Evolutionary conservation across 2,329 filamentous ascomycete genomes (phyloP).

Genomic region (Trichoderma semiorbis): DNA sequence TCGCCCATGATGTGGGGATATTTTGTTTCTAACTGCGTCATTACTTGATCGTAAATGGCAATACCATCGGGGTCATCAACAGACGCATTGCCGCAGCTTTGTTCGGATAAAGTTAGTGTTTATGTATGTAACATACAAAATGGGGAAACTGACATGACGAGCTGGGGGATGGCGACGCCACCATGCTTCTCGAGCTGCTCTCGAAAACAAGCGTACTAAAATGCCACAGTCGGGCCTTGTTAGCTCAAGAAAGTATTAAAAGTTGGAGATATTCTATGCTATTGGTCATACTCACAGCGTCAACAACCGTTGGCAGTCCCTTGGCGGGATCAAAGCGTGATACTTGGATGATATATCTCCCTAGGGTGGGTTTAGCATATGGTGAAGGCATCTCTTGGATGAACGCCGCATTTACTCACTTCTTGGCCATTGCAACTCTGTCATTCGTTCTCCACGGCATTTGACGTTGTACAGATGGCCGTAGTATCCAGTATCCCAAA

Average conservation of each 20-base stretch:
- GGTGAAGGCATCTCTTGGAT: not conserved
- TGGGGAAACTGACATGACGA: constrained; percentile 55
- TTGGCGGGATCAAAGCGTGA: constrained; percentile 82
- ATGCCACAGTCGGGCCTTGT: not conserved
- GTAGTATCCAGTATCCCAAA: constrained; percentile 71
- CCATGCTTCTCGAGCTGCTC: constrained; percentile 53
- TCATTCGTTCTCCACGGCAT: constrained; percentile 57
- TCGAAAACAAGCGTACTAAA: constrained; percentile 65
- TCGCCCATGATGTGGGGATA: constrained; percentile 61
- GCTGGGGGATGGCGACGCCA: constrained; percentile 55
- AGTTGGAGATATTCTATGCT: not conserved
- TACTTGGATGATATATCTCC: constrained; percentile 75
- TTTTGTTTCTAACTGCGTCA: constrained; percentile 60
- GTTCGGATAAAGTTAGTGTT: not conserved
- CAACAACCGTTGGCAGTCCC: constrained; percentile 73
- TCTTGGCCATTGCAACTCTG: constrained; percentile 54
- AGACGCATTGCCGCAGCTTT: constrained; percentile 67
- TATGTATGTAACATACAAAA: not conserved
- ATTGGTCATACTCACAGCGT: constrained; percentile 38
- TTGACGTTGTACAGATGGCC: constrained; percentile 67
- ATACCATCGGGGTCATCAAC: constrained; percentile 77
- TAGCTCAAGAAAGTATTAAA: not conserved
- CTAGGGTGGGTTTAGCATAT: constrained; percentile 24
- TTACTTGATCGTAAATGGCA: constrained; percentile 67
- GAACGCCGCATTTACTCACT: constrained; percentile 32